Base-by-base conservation (phyloP, 1,139 yeast genomes). In the Suhomyces bokatorum region DNA sequence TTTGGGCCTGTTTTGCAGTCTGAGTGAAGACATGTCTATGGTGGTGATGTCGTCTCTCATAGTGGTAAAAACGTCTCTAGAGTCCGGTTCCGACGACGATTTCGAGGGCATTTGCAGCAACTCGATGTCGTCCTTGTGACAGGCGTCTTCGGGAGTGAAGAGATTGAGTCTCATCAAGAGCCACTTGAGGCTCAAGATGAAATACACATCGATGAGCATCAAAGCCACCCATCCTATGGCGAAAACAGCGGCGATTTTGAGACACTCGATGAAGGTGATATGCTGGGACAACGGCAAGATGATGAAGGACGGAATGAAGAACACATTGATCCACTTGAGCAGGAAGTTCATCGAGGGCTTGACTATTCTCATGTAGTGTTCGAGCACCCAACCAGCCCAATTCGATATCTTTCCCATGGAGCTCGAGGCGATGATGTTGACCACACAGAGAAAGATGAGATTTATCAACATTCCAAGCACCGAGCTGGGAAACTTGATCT, bases 251-350 rank as follows among this genome's bases (percentile, higher is more conserved):
- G 87, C 89, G 33, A 87, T 87, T 45, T 83, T 81, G 54, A 83
- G 70, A 15, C 89, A 87, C 53, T 86, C 95, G 17, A 76, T 75
- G 34, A 82, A 81, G 12, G 84, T 70, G 37, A 87, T 83, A 48
- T 77, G 76, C 32, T 78, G 77, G 13, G 88, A 77, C 43, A 85
- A 69, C 0, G 95, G 93, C 39, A 87, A 72, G 1, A 83, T 77
- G 24, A 86, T 80, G 56, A 87, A 86, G 0, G 90, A 82, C 0
- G 95, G 93, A 1, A 87, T 81, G 69, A 87, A 87, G 59, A 82
- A 85, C 9, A 85, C 76, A 60, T 84, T 85, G 65, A 87, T 87
- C 93, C 93, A 87, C 45, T 85, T 73, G 46, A 87, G 68, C 2
- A 85, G 70, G 59, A 86, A 86, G 44, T 86, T 85, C 67, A 81